These are phyloP conservation scores for Viridothelium virens DNA, from an alignment of 495 filamentous ascomycete genomes.

Conservation along the genomic window DNA sequence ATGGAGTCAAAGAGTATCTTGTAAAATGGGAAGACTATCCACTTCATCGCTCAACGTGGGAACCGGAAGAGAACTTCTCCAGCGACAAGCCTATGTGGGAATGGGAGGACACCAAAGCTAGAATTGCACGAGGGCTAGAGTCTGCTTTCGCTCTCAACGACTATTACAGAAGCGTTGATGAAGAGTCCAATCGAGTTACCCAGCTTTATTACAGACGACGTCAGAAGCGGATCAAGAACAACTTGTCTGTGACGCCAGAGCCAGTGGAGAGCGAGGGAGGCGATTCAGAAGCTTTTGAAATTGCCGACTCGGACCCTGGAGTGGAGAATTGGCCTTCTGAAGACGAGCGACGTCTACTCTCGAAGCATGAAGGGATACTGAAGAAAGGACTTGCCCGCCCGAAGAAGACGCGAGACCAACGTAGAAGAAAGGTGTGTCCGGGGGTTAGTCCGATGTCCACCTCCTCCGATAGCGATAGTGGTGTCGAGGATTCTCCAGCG, in stretches of 20 bases:
- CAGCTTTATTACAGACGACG: not conserved
- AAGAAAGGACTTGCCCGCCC: not conserved
- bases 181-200: not conserved
- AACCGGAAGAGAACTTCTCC: slow-evolving; percentile 16
- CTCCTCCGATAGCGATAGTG: not conserved
- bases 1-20: slow-evolving; percentile 15
- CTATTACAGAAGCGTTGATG: not conserved
- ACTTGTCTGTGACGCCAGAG: not conserved
- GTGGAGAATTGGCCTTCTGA: not conserved
- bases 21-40: slow-evolving; percentile 22
- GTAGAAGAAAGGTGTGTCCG: not conserved
- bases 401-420: not conserved
- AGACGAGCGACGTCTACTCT: not conserved
- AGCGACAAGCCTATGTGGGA: not conserved
- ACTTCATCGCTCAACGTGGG: slow-evolving; percentile 15
- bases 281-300: not conserved
- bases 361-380: not conserved
- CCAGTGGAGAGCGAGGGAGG: not conserved
- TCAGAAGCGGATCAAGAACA: not conserved
- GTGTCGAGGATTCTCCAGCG: not conserved
- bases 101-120: slow-evolving; percentile 20
- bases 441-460: not conserved
- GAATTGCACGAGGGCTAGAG: slow-evolving; percentile 1
- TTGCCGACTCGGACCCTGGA: not conserved
- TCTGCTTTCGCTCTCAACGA: slow-evolving; percentile 15